Evolutionary conservation across 2,329 filamentous ascomycete species (phyloP).

Genomic region (Penicillium janthinellum): DNA sequence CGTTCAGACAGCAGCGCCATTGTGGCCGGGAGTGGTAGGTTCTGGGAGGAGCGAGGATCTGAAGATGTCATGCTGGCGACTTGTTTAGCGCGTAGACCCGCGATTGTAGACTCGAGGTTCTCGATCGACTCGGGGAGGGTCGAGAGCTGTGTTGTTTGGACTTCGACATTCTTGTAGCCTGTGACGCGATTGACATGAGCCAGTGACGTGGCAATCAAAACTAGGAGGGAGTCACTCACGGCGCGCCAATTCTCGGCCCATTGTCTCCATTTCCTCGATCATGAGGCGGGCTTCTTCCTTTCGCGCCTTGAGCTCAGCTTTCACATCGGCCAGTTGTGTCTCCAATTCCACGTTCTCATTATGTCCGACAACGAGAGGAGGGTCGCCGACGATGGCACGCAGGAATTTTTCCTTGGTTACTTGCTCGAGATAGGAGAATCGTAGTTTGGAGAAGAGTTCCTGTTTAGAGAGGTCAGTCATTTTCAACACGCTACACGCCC

Average conservation of each 20-base stretch:
- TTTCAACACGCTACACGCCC: background rate
- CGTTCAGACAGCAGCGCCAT: conserved; percentile 43
- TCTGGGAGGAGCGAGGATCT: conserved; percentile 40
- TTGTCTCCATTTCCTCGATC: conserved; percentile 71
- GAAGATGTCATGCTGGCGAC: conserved; percentile 64
- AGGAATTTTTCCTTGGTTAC: conserved; percentile 99
- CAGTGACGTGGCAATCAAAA: too few relatives aligned
- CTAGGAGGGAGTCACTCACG: conserved; percentile 38
- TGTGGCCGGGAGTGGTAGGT: conserved; percentile 45
- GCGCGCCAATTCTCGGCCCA: conserved; percentile 66
- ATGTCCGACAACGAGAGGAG: conserved; percentile 79
- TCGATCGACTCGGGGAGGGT: conserved; percentile 56
- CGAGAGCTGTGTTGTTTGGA: conserved; percentile 55
- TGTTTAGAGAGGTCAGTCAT: conserved; percentile 30
- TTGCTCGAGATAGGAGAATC: conserved; percentile 97
- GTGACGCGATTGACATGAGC: conserved; percentile 8
- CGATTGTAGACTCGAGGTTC: conserved; percentile 54
- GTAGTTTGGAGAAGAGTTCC: conserved; percentile 92
- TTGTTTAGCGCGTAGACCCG: conserved; percentile 56
- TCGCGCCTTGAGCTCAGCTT: conserved; percentile 73
- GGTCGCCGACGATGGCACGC: conserved; percentile 85
- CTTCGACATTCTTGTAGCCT: conserved; percentile 58
- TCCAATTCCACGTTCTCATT: conserved; percentile 81
- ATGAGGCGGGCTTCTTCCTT: conserved; percentile 77
- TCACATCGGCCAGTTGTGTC: conserved; percentile 67